Evolutionary conservation across 495 filamentous ascomycete genomes (phyloP), one percentile per base, ranked within the genome.

Genomic region (Penicillium waksmanii): DNA sequence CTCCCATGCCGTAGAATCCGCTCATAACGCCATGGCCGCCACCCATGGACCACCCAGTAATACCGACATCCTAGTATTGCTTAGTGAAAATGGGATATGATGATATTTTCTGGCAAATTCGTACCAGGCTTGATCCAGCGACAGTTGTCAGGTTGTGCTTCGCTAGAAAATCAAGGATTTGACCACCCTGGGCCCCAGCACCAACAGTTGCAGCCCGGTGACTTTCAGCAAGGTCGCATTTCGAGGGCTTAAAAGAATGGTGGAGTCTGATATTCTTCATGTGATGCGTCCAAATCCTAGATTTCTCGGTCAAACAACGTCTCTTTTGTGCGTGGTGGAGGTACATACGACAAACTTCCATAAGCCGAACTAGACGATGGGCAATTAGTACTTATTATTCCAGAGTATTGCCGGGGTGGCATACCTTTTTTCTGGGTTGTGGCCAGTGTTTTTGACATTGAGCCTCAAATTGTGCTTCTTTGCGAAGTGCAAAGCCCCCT

Each of bases 401-500:
- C 7, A 5, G 34, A 35, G 4, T 8, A 35, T 35, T 2, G 7
- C 34, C 34, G 8, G 2, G 7, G 82, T 72, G 31, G 81, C 64
- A 35, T 75, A 68, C 12, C 81, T 75, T 58, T 70, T 79, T 69
- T 53, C 40, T 18, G 40, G 40, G 40, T 81, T 70, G 61, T 74
- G 68, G 1, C 85, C 86, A 0, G 85, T 88, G 61, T 87, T 87
- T 31, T 81, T 83, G 17, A 89, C 75, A 11, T 86, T 74, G 17
- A 88, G 61, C 3, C 85, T 78, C 18, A 89, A 65, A 64, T 84
- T 85, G 50, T 83, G 75, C 31, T 79, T 56, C 12, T 73, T 66
- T 0, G 84, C 84, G 58, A 80, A 86, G 23, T 73, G 67, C 48
- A 85, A 67, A 7, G 66, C 72, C 11, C 59, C 62, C 2, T 58